These are phyloP conservation scores for Litsea cubeba DNA, from an alignment of 164 flowering plant species.

Conservation along the genomic window DNA sequence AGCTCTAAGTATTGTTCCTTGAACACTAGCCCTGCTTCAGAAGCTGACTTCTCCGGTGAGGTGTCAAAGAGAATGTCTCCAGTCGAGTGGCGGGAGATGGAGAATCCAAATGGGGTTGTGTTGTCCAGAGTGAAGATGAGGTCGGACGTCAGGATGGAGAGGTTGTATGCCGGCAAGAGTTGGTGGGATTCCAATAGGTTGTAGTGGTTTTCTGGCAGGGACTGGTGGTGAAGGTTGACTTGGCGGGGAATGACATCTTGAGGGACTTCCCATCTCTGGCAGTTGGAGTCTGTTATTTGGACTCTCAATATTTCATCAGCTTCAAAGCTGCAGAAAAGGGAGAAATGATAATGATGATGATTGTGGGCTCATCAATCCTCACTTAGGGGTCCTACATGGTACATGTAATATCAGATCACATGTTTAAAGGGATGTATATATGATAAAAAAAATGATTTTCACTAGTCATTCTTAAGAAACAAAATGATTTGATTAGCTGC, in stretches of 20 bases:
- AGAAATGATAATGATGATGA: not conserved
- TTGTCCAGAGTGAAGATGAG: conserved; percentile 23
- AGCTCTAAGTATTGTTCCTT: conserved; percentile 75
- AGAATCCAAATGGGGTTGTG: conserved; percentile 21
- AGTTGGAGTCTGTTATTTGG: conserved; percentile 45
- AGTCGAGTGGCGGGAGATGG: conserved; percentile 20
- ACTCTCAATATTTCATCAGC: conserved; percentile 46
- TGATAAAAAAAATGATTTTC: not conserved
- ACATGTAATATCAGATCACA: too few relatives aligned
- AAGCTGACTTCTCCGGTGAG: conserved; percentile 8
- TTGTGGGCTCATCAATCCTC: not conserved
- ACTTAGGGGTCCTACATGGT: too few relatives aligned
- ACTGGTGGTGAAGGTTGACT: conserved; percentile 10
- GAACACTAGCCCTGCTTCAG: conserved; percentile 45
- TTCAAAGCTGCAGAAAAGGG: conserved; percentile 43
- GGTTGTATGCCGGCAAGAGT: not conserved
- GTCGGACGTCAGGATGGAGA: conserved; percentile 24
- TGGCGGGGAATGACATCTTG: conserved; percentile 41
- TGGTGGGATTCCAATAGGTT: not conserved
- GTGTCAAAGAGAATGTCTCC: conserved; percentile 30
- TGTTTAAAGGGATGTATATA: too few relatives aligned
- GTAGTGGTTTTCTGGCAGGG: conserved; percentile 8
- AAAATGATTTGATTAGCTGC: not conserved
- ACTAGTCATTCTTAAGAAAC: not conserved
- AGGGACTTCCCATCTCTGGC: conserved; percentile 73